Evolutionary conservation across 495 filamentous ascomycete genomes (phyloP).

Genomic region (Poronia punctata): DNA sequence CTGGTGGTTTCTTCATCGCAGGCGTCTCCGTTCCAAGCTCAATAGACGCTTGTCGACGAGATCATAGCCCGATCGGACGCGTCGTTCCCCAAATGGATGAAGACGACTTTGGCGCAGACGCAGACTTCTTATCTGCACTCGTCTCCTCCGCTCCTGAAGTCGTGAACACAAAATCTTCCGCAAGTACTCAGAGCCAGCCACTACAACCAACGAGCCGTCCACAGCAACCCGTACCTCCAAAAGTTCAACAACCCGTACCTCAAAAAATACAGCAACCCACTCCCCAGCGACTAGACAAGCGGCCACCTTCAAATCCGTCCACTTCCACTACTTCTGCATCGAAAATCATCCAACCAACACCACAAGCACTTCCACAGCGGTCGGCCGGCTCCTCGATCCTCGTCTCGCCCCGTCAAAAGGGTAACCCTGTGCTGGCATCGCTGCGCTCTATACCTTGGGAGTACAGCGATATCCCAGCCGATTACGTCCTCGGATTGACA

Average conservation of each 20-base stretch:
- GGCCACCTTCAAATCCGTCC: constrained; percentile 17
- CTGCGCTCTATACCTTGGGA: constrained; percentile 88
- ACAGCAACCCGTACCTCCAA: constrained; percentile 23
- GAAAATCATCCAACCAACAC: constrained; percentile 78
- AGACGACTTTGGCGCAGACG: constrained; percentile 54
- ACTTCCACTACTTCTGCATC: constrained; percentile 18
- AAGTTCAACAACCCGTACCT: constrained; percentile 19
- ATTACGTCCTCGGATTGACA: constrained; percentile 82
- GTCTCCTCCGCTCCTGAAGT: constrained; percentile 33
- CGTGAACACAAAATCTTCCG: too few relatives aligned
- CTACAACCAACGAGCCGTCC: constrained; percentile 25
- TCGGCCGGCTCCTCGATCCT: constrained; percentile 70
- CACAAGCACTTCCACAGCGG: constrained; percentile 65
- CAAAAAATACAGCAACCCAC: constrained; percentile 19
- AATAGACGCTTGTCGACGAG: too few relatives aligned
- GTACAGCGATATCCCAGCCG: constrained; percentile 88
- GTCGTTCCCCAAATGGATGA: constrained; percentile 36
- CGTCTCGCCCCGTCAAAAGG: constrained; percentile 80
- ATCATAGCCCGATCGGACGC: too few relatives aligned
- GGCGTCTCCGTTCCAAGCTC: too few relatives aligned
- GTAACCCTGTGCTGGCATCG: constrained; percentile 84
- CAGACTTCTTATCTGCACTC: constrained; percentile 49
- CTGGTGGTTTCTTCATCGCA: too few relatives aligned
- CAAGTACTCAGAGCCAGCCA: constrained; percentile 4
- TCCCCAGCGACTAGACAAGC: constrained; percentile 37